Percentiles rank a stretch among this genome's conserved stretches.
These are phyloP conservation scores for Allium fistulosum DNA, from an alignment of 106 monocot genomes.

Conservation along the genomic window DNA sequence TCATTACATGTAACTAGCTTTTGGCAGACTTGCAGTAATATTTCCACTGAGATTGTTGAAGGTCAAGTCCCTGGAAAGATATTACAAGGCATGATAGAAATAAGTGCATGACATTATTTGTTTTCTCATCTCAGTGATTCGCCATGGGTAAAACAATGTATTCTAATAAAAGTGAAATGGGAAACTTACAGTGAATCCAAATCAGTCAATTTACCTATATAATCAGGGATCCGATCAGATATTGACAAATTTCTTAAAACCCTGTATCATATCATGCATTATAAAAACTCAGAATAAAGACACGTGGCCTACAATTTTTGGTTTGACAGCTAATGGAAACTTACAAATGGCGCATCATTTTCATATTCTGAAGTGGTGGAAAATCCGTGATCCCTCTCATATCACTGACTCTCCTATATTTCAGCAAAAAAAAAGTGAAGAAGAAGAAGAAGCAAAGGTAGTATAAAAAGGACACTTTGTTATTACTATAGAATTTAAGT, in stretches of 20 bases:
- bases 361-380: conserved; percentile 41
- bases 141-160: no score
- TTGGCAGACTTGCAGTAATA: conserved; percentile 23
- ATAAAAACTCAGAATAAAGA: background rate
- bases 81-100: background rate
- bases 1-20: conserved; percentile 38
- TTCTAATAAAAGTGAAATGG: no score
- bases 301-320: background rate
- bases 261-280: background rate
- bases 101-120: no score
- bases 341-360: conserved; percentile 22
- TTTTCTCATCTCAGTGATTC: no score
- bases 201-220: conserved; percentile 20
- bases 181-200: conserved; percentile 24
- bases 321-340: background rate
- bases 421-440: background rate
- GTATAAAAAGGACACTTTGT: no score
- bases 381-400: conserved; percentile 33
- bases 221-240: conserved; percentile 37
- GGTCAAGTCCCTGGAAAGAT: conserved; percentile 48
- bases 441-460: background rate
- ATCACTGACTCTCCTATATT: conserved; percentile 44
- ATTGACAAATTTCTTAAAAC: conserved; percentile 47
- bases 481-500: no score
- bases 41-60: conserved; percentile 46